Percentiles rank a stretch among this genome's conserved stretches.
Conservation (phyloP, 2,329 filamentous ascomycete genomes). For the Thielaviopsis ethacetica region DNA sequence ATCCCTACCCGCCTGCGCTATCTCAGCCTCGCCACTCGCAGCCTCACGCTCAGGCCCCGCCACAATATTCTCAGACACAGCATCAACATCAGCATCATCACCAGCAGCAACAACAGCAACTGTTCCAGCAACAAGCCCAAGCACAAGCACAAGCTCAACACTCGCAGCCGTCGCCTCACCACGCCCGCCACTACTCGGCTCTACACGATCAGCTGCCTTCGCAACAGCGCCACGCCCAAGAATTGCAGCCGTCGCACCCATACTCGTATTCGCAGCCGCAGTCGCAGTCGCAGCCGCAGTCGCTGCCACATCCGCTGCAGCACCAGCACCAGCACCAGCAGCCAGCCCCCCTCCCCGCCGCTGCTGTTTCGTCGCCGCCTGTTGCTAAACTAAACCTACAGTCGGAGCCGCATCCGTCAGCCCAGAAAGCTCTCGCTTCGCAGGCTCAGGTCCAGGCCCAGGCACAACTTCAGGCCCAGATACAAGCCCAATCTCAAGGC, state of each 20-base stretch:
- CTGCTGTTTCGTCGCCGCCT: background rate
- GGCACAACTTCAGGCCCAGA: background rate
- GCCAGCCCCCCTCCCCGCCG: background rate
- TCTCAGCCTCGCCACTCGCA: conserved; percentile 1
- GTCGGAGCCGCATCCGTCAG: background rate
- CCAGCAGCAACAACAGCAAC: conserved; percentile 15
- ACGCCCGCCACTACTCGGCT: background rate
- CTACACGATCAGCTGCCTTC: background rate
- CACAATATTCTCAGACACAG: background rate
- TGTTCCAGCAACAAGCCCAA: conserved; percentile 13
- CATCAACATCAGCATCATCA: conserved; percentile 2
- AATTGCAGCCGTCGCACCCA: background rate
- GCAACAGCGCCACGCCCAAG: background rate
- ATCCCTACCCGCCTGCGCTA: conserved; percentile 1
- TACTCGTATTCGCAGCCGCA: conserved; percentile 12
- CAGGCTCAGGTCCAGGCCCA: background rate
- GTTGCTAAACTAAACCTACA: background rate
- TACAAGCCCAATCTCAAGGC: background rate
- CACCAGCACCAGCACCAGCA: conserved; percentile 7
- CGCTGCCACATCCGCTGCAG: conserved; percentile 12
- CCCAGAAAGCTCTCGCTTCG: background rate
- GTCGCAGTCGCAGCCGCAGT: conserved; percentile 12
- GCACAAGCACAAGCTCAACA: conserved; percentile 1
- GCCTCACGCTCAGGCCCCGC: conserved; percentile 3
- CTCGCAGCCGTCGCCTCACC: background rate